Conservation (phyloP, 164 flowering plant species). For the Kalanchoe fedtschenkoi region DNA sequence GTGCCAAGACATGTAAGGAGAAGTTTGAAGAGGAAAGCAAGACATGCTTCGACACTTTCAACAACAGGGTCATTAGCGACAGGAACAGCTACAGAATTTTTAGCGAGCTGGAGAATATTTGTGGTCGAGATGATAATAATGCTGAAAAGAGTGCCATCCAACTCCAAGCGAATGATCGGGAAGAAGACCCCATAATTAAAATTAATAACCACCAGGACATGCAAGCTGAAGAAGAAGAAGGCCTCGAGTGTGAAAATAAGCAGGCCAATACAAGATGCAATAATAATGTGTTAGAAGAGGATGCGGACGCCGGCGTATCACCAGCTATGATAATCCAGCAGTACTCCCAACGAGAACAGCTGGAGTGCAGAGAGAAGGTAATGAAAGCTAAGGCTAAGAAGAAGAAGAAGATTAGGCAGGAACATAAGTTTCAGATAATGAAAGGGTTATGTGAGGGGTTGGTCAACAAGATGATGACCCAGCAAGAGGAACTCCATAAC, state of each 20-base stretch:
- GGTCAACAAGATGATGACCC: constrained; percentile 50
- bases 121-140: constrained; percentile 19
- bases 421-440: constrained; percentile 30
- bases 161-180: background rate
- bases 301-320: background rate
- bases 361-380: constrained; percentile 14
- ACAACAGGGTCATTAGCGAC: constrained; percentile 17
- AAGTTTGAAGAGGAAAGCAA: constrained; percentile 67
- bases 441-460: constrained; percentile 50
- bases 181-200: constrained; percentile 1
- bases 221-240: background rate
- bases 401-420: constrained; percentile 27
- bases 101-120: constrained; percentile 49
- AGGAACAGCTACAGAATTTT: constrained; percentile 25
- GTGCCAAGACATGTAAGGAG: constrained; percentile 61
- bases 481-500: constrained; percentile 62
- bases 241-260: background rate
- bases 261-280: background rate
- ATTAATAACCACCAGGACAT: background rate
- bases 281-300: background rate
- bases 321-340: too few species aligned
- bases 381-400: constrained; percentile 11
- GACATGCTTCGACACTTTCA: constrained; percentile 9
- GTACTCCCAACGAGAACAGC: constrained; percentile 1
- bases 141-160: constrained; percentile 8